Evolutionary conservation across 768 basidiomycete genomes (phyloP), one percentile per base, ranked within the genome.

Genomic region (Termitomyces sp.): DNA sequence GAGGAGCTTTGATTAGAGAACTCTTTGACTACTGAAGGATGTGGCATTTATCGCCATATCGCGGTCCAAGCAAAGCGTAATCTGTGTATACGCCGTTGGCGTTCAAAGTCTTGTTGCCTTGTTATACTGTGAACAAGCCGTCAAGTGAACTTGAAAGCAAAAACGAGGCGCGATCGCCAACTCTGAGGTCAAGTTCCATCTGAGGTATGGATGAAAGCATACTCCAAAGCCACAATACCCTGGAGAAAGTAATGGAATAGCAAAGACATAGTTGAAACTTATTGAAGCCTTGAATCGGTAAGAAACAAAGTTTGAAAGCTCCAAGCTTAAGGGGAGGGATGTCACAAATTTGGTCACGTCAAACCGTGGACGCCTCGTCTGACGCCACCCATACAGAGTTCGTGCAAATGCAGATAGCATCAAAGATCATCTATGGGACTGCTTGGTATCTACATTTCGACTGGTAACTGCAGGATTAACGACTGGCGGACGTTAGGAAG

Each of bases 341-440:
- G 39, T 41, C 39, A 47, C 27, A 30, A 13, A 27, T 49, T n/a
- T n/a, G 11, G 31, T 49, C 31, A 49, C 48, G 9, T 12, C 18
- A n/a, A 11, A 31, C 15, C 5, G 46, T 48, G 47, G 41, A 24
- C 31, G 31, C 48, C 18, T 33, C 31, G 36, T 27, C 20, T 15
- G 52, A 53, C 57, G 54, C 58, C 57, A 58, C 61, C 56, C 37
- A 30, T 22, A 49, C 12, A 18, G 50, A 4, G 7, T 54, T 9
- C 20, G 41, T 41, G 55, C 50, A 58, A n/a, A 60, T 61, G 61
- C 61, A 61, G n/a, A 63, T 76, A 58, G 67, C 72, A 27, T 65
- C 77, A 52, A 80, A 72, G 58, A 78, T 84, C 41, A 81, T 86
- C 55, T 86, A 86, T 53, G 85, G 85, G 37, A 85, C 84, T 47